These are phyloP conservation scores for Apodospora peruviana DNA, from an alignment of 495 filamentous ascomycete species.

Conservation along the genomic window DNA sequence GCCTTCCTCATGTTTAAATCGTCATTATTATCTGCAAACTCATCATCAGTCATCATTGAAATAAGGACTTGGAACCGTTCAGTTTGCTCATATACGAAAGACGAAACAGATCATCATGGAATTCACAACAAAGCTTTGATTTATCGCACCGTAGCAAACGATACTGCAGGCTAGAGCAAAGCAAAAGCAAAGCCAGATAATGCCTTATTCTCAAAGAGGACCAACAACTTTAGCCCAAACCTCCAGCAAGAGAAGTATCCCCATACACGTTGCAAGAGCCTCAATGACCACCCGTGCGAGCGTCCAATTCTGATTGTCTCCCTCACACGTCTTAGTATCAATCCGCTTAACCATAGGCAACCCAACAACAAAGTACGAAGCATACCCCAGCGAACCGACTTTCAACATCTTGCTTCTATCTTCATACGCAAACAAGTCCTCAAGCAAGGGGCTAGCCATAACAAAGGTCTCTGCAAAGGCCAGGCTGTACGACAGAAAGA, in stretches of 20 bases:
- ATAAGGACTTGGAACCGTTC: too few relatives aligned
- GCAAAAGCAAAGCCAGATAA: too few relatives aligned
- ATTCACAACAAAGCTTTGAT: too few relatives aligned
- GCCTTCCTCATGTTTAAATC: too few relatives aligned
- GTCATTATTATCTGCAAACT: too few relatives aligned
- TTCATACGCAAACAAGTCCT: constrained; percentile 2
- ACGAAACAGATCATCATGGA: too few relatives aligned
- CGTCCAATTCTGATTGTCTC: neutral
- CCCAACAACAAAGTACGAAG: constrained; percentile 6
- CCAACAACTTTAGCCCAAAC: constrained; percentile 22
- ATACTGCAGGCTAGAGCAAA: too few relatives aligned
- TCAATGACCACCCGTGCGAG: constrained; percentile 4
- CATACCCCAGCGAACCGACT: constrained; percentile 4
- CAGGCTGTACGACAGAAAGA: neutral
- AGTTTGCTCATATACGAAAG: too few relatives aligned
- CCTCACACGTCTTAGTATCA: too few relatives aligned
- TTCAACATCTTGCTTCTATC: constrained; percentile 1
- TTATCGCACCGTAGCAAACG: too few relatives aligned
- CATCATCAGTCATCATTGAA: too few relatives aligned
- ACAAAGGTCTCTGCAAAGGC: constrained; percentile 6
- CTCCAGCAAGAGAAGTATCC: constrained; percentile 14
- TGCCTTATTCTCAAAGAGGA: neutral
- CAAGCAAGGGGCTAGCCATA: constrained; percentile 5
- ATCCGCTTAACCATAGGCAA: constrained; percentile 6
- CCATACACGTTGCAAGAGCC: neutral